Evolutionary conservation across 345 rosid genomes (phyloP), one percentile per base, ranked within the genome.

Genomic region (Salix suchowensis): DNA sequence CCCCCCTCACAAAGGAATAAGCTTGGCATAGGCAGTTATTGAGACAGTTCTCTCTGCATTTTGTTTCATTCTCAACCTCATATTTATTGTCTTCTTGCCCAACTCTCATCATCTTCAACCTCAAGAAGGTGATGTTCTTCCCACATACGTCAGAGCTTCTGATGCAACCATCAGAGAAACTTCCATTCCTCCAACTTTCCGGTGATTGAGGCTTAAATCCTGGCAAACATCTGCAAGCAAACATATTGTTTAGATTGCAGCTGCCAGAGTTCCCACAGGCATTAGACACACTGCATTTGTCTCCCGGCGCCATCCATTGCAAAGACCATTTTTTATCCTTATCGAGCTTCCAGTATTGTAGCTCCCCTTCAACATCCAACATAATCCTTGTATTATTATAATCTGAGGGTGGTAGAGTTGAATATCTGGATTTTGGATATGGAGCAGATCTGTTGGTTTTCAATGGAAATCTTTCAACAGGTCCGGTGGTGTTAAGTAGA

Each of bases 181-280:
- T 67, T 26, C 76, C 61, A 0, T 60, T 50, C 1, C 52, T 34
- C 88, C 88, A 81, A 15, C 44, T 14, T 1, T 76, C 80, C 7
- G 23, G 40, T 7, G 70, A 67, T 5, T 0, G 1, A 2, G 86
- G 88, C 72, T 12, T 2, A 37, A 81, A 88, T 24, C 88, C 92
- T 1, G 88, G 85, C 70, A 84, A 81, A 74, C 92, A 88, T 24
- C 74, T 54, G 67, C 92, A 88, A 39, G 5, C 28, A 9, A 16
- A 19, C 24, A 16, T 55, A 10, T 48, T 70, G 2, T 73, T 65
- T 28, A 34, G 42, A 67, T 81, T 82, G 69, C 92, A 88, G 77
- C 46, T 78, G 30, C 82, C 83, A 26, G 60, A 82, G 13, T 18
- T 65, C 26, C 90, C 91, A 70, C 90, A 84, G 64, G 48, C 60